Conservation (phyloP, 257 asterid genomes). For the Solanum etuberosum region DNA sequence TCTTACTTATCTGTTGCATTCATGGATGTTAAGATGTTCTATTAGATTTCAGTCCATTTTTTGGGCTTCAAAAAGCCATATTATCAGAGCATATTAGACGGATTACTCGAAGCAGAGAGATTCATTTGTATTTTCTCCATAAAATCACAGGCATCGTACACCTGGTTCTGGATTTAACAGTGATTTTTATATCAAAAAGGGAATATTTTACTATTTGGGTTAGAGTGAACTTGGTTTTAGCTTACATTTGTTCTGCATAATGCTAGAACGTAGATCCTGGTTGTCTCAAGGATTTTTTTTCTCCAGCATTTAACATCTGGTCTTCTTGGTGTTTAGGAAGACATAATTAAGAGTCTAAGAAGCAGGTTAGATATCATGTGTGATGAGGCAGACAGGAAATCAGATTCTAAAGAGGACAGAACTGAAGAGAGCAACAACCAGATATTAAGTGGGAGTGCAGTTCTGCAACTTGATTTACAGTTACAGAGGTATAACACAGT, state of each 20-base stretch:
- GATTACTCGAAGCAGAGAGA: neutral
- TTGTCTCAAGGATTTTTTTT: neutral
- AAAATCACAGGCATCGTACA: neutral
- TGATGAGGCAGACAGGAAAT: slow-evolving; percentile 67
- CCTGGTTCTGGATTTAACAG: neutral
- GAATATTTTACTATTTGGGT: neutral
- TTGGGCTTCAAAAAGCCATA: neutral
- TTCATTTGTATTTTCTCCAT: neutral
- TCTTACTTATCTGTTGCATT: neutral
- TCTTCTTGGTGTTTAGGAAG: slow-evolving; percentile 48
- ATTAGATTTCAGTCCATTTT: neutral
- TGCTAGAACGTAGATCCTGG: neutral
- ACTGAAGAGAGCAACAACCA: slow-evolving; percentile 24
- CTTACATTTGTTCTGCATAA: neutral
- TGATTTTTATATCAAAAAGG: neutral
- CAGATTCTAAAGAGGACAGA: slow-evolving; percentile 23
- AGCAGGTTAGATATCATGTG: slow-evolving; percentile 78
- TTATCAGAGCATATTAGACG: neutral
- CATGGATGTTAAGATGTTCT: neutral
- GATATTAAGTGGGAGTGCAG: slow-evolving; percentile 23
- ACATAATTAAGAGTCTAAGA: slow-evolving; percentile 66
- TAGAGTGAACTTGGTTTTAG: neutral
- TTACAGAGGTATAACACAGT: slow-evolving; percentile 38
- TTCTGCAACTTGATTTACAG: slow-evolving; percentile 39
- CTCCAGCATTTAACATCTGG: neutral